Base-by-base conservation (phyloP, 805 yeast genomes). In the Pichia manshurica region DNA sequence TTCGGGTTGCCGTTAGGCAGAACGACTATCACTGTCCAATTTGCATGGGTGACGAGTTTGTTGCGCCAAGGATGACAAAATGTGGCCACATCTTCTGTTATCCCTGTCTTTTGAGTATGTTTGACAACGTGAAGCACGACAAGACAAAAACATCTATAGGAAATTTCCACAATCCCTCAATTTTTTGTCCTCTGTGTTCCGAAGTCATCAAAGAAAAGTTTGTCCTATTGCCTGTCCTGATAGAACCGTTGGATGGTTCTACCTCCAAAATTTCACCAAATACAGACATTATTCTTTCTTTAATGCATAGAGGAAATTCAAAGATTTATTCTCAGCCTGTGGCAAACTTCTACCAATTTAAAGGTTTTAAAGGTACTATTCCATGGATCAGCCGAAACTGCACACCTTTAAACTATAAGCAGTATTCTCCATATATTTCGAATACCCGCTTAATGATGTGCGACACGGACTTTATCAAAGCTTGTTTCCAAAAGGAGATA, bases 11-110 rank as follows among this genome's bases (percentile, higher is more conserved):
- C n/a, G 82, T 80, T 0, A 84, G 91, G 13, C 78, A 75, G 50
- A 83, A 83, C 55, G 74, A 71, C 49, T 63, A 72, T 21, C 81
- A 82, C 34, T 93, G 99, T 61, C 98, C 99, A 0, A 91, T 93
- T 23, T 93, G 99, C 63, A 69, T 93, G 13, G 75, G 82, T 29
- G 95, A 87, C 44, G 82, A 81, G 13, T 86, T 93, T 13, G 77
- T 85, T 16, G 96, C 97, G 0, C 97, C 99, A 2, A 71, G 98
- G 47, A 95, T 93, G 98, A 81, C 88, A 25, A 75, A 81, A 12
- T 93, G 99, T 68, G 99, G 99, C 5, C 99, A 93, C 61, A 75
- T 89, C 15, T 79, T 93, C 59, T 93, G 99, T 61, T 73, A 79
- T 47, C 79, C 89, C 13, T 93, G 99, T 63, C 65, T 91, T 28